Conservation (phyloP, 805 yeast species). For the Nakazawaea ernobii region DNA sequence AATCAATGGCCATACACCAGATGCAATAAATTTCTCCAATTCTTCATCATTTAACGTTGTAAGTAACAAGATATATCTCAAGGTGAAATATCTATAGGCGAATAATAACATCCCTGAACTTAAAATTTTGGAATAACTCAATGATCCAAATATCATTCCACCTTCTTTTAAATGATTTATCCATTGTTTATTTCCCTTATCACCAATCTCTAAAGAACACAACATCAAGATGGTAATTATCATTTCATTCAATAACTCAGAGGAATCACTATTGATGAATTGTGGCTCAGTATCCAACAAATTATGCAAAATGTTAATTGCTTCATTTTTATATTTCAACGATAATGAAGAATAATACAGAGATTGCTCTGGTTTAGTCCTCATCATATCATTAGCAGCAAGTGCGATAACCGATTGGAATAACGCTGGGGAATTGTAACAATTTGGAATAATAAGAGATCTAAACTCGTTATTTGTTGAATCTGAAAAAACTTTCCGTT, state of each 20-base stretch:
- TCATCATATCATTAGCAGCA: constrained; percentile 10
- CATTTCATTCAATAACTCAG: constrained; percentile 21
- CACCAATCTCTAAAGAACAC: constrained; percentile 26
- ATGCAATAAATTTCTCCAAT: constrained; percentile 13
- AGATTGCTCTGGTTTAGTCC: constrained; percentile 8
- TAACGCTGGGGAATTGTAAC: constrained; percentile 8
- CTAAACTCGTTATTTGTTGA: constrained; percentile 6
- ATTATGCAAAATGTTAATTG: constrained; percentile 22
- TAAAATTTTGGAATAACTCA: constrained; percentile 17
- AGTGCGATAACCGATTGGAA: constrained; percentile 10
- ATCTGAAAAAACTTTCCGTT: constrained; percentile 8
- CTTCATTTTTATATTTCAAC: constrained; percentile 23
- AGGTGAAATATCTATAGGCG: constrained; percentile 25
- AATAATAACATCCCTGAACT: constrained; percentile 20
- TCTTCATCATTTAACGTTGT: constrained; percentile 19
- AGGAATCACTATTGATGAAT: constrained; percentile 12
- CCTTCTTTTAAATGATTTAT: constrained; percentile 25
- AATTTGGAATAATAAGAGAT: constrained; percentile 9
- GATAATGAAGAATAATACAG: constrained; percentile 3
- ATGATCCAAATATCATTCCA: constrained; percentile 21
- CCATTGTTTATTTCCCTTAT: constrained; percentile 24
- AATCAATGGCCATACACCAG: constrained; percentile 22
- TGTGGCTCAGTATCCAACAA: constrained; percentile 19
- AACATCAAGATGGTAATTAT: constrained; percentile 23
- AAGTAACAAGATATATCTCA: constrained; percentile 23